A percentile compares a stretch with the other conserved stretches of the same genome.
Evolutionary conservation across 1,284 basidiomycete species (phyloP).

Genomic region (Ganoderma sinense): DNA sequence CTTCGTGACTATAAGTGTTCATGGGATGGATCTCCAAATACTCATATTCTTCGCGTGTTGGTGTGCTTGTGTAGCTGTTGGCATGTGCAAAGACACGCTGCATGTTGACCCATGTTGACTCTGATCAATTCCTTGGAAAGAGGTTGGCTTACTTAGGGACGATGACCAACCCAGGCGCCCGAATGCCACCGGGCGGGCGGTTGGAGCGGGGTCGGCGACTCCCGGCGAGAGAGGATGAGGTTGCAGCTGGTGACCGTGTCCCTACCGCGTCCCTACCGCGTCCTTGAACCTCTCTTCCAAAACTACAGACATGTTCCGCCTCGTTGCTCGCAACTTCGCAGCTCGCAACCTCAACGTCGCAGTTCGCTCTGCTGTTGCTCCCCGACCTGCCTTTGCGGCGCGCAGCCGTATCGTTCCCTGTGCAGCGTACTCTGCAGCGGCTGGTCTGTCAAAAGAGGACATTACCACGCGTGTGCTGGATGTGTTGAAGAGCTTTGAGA

Average conservation of each 20-base stretch:
- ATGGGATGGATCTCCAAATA: too few species aligned
- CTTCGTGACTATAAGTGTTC: too few species aligned
- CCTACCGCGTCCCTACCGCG: conserved; percentile 25
- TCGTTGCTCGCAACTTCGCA: conserved; percentile 46
- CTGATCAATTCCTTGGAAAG: background rate
- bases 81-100: too few species aligned
- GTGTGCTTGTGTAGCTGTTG: too few species aligned
- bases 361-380: conserved; percentile 27
- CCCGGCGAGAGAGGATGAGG: conserved; percentile 30
- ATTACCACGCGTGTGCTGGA: conserved; percentile 88
- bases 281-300: conserved; percentile 20
- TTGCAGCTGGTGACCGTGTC: conserved; percentile 22
- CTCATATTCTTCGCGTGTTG: too few species aligned
- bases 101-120: background rate
- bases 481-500: conserved; percentile 95
- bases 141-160: background rate
- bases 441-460: conserved; percentile 76
- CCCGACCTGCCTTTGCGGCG: conserved; percentile 37
- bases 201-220: conserved; percentile 22
- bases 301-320: conserved; percentile 48
- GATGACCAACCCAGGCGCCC: conserved; percentile 5
- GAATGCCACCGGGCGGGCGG: conserved; percentile 5
- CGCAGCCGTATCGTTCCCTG: conserved; percentile 45
- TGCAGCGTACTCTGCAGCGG: conserved; percentile 80
- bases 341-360: conserved; percentile 37